Evolutionary conservation across 2,329 filamentous ascomycete species (phyloP).

Genomic region (Fusarium sp.): DNA sequence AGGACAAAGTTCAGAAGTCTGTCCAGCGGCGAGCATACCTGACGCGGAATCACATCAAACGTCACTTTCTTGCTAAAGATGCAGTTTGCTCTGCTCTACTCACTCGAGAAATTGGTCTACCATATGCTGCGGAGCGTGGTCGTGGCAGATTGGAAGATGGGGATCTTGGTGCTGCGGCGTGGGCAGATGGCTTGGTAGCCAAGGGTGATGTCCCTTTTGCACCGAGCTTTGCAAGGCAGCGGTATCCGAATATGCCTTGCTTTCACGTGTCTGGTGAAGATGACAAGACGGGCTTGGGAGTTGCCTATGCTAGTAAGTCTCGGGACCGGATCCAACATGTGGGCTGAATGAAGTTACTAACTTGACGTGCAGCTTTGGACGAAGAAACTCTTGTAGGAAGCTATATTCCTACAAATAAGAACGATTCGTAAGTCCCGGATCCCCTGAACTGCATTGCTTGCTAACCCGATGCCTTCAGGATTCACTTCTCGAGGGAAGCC

Average conservation of each 20-base stretch:
- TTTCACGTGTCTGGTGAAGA: constrained; percentile 58
- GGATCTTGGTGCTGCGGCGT: constrained; percentile 51
- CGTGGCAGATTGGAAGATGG: constrained; percentile 40
- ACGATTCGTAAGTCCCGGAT: constrained; percentile 54
- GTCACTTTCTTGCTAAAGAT: constrained; percentile 53
- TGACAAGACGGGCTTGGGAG: constrained; percentile 54
- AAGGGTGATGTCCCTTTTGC: constrained; percentile 57
- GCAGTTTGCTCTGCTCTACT: constrained; percentile 48
- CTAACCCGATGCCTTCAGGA: constrained; percentile 13
- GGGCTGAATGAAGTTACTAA: constrained; percentile 11
- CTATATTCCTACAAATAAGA: constrained; percentile 58
- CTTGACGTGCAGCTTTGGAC: constrained; percentile 48
- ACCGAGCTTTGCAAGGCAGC: constrained; percentile 45
- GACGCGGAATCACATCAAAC: constrained; percentile 55
- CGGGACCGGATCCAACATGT: not conserved
- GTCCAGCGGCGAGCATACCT: constrained; percentile 47
- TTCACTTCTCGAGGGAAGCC: constrained; percentile 41
- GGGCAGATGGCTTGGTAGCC: constrained; percentile 54
- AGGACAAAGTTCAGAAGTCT: constrained; percentile 53
- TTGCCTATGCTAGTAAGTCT: constrained; percentile 59
- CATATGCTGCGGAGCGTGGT: constrained; percentile 31
- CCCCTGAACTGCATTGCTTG: not conserved
- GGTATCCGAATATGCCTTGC: constrained; percentile 53
- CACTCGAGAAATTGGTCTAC: constrained; percentile 44
- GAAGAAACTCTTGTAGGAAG: constrained; percentile 53